Percentiles rank a stretch among this genome's conserved stretches.
These are phyloP conservation scores for Mycena amicta DNA, from an alignment of 768 basidiomycete genomes.

Conservation along the genomic window DNA sequence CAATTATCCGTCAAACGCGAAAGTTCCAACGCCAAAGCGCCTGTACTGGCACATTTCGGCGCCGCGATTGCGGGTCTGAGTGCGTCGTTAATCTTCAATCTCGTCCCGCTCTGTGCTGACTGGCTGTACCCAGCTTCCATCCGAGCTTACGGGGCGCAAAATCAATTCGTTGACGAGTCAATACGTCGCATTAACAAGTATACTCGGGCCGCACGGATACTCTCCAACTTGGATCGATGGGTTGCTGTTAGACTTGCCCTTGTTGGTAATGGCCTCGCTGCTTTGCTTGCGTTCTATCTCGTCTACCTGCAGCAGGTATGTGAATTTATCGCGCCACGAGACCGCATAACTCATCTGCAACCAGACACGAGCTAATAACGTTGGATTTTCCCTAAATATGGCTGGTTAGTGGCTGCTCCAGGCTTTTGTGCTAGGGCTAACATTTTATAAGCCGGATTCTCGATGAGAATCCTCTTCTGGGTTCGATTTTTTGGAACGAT, in stretches of 20 bases:
- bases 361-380: constrained; percentile 33
- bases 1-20: constrained; percentile 32
- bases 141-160: constrained; percentile 52
- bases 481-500: not conserved
- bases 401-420: constrained; percentile 25
- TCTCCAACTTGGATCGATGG: constrained; percentile 39
- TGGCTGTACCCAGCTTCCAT: constrained; percentile 34
- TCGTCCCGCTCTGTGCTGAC: not conserved
- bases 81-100: constrained; percentile 12
- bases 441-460: constrained; percentile 42
- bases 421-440: not conserved
- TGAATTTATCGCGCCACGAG: constrained; percentile 40
- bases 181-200: constrained; percentile 45
- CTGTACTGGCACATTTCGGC: constrained; percentile 40
- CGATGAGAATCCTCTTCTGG: constrained; percentile 44
- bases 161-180: constrained; percentile 37
- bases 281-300: constrained; percentile 36
- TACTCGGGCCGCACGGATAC: constrained; percentile 32
- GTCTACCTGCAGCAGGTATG: constrained; percentile 21
- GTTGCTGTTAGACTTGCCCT: constrained; percentile 44
- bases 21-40: constrained; percentile 28
- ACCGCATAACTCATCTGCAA: constrained; percentile 36
- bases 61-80: constrained; percentile 48
- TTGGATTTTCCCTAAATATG: constrained; percentile 46
- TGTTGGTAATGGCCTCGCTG: constrained; percentile 47